Percentiles rank a stretch among this genome's conserved stretches.
phyloP scores from a whole-genome alignment of 1,284 basidiomycete genomes.

The Polyporus tsugae region DNA sequence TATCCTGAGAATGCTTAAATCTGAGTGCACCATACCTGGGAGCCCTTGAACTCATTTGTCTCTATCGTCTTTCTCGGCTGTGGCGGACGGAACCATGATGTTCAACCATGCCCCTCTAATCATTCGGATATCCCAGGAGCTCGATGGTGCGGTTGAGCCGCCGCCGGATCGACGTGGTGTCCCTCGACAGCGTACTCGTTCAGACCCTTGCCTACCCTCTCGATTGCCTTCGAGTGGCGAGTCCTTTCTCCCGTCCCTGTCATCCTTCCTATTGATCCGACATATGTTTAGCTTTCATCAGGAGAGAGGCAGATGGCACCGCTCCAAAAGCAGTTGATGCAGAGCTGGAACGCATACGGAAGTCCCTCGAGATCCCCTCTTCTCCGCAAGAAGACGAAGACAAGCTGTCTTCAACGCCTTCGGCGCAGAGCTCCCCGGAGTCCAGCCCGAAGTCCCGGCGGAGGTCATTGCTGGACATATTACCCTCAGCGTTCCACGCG shows the following conservation, averaged over 20 bases:
- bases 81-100: constrained; percentile 37
- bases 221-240: constrained; percentile 72
- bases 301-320: constrained; percentile 67
- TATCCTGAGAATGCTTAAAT: constrained; percentile 4
- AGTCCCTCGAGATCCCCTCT: constrained; percentile 34
- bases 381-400: constrained; percentile 24
- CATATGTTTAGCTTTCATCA: constrained; percentile 61
- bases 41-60: background rate
- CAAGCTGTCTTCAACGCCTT: constrained; percentile 18
- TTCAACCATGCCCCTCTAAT: constrained; percentile 67
- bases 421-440: constrained; percentile 16
- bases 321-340: constrained; percentile 61
- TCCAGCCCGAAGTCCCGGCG: constrained; percentile 27
- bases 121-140: constrained; percentile 45
- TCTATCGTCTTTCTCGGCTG: background rate
- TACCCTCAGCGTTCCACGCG: constrained; percentile 38
- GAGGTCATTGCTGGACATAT: constrained; percentile 34
- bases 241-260: constrained; percentile 33
- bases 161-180: constrained; percentile 30
- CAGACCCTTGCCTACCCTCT: constrained; percentile 68
- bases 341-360: constrained; percentile 45
- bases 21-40: background rate
- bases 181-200: constrained; percentile 47
- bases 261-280: constrained; percentile 25
- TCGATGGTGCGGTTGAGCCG: constrained; percentile 32